phyloP scores from a whole-genome alignment of 495 filamentous ascomycete genomes.

The Aeminium ludgeri region DNA sequence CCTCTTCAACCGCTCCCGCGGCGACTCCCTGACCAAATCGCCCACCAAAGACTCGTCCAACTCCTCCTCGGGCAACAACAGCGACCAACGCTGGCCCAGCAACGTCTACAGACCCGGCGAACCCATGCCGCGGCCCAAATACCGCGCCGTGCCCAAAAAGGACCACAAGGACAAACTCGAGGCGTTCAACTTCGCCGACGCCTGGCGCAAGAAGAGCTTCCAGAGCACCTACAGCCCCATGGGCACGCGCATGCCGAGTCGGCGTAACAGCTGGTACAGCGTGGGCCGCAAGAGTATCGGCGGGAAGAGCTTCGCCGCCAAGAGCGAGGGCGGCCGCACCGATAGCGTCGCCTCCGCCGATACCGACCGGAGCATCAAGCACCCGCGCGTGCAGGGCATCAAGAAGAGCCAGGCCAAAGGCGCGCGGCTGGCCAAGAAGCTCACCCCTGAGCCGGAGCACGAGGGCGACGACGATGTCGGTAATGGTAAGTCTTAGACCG shows the following conservation, averaged over 20 bases:
- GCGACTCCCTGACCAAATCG: conserved; percentile 4
- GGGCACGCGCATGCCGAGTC: conserved; percentile 23
- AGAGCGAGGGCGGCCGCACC: too few relatives aligned
- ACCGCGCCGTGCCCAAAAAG: conserved; percentile 24
- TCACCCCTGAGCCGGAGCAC: conserved; percentile 9
- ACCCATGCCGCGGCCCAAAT: conserved; percentile 27
- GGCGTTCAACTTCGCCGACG: conserved; percentile 22
- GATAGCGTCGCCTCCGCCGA: too few relatives aligned
- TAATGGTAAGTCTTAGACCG: conserved; percentile 16
- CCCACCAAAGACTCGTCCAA: conserved; percentile 5
- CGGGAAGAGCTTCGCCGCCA: not conserved
- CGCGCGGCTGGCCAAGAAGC: not conserved
- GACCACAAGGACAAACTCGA: conserved; percentile 27
- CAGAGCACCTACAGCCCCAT: conserved; percentile 24
- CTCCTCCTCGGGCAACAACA: conserved; percentile 1
- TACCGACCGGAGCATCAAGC: too few relatives aligned
- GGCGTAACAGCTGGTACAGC: conserved; percentile 18
- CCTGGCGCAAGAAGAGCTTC: conserved; percentile 23
- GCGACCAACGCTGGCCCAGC: conserved; percentile 6
- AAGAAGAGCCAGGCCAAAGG: too few relatives aligned
- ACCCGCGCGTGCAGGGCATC: too few relatives aligned
- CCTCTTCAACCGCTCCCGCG: conserved; percentile 17
- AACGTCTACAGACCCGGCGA: conserved; percentile 27
- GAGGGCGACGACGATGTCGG: conserved; percentile 17
- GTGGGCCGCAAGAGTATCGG: conserved; percentile 19